phyloP scores from a whole-genome alignment of 116 monocot genomes.

The Zostera marina region DNA sequence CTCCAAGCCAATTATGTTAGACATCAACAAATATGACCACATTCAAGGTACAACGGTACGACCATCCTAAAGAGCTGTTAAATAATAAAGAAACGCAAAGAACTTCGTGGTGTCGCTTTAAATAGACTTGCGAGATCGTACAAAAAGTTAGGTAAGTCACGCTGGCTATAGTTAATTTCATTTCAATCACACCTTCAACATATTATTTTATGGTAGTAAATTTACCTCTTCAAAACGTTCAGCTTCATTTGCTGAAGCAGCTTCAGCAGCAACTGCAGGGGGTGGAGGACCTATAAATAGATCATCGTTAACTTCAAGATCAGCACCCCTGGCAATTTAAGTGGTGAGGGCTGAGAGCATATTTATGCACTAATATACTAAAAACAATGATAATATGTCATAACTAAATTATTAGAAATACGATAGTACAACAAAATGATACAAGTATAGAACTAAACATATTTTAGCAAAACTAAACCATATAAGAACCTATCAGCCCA shows the following conservation, averaged over 20 bases:
- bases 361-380: too few relatives aligned
- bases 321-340: constrained; percentile 52
- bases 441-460: neutral
- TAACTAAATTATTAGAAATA: neutral
- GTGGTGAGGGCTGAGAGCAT: too few relatives aligned
- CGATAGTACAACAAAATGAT: neutral
- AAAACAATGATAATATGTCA: too few relatives aligned
- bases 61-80: too few relatives aligned
- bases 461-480: neutral
- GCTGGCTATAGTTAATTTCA: neutral
- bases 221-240: constrained; percentile 99
- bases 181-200: too few relatives aligned
- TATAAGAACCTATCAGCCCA: neutral
- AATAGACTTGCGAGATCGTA: neutral
- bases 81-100: too few relatives aligned
- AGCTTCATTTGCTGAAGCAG: constrained; percentile 93
- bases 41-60: too few relatives aligned
- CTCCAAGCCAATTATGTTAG: constrained; percentile 8
- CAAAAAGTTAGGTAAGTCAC: neutral
- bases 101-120: too few relatives aligned
- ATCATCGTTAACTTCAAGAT: constrained; percentile 42
- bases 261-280: constrained; percentile 83
- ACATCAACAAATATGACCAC: neutral
- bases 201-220: too few relatives aligned
- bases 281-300: constrained; percentile 98